phyloP scores from a whole-genome alignment of 768 basidiomycete genomes.

The Phanerochaete sordida region DNA sequence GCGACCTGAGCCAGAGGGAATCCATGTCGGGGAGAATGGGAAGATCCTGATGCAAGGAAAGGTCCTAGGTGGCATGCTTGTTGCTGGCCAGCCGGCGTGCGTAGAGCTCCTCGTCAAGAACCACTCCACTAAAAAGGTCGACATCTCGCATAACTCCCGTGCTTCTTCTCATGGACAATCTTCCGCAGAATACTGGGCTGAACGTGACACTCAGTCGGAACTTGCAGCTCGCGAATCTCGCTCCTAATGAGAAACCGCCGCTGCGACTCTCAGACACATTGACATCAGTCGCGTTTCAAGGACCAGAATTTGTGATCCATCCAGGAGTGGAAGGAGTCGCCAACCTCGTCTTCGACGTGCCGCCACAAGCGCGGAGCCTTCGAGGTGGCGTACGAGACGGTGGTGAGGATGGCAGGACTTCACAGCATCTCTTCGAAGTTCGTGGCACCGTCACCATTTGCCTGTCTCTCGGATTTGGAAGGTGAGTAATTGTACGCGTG shows the following conservation, averaged over 20 bases:
- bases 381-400: constrained; percentile 59
- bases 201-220: constrained; percentile 57
- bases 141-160: not conserved
- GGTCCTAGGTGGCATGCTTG: constrained; percentile 56
- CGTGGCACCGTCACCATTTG: constrained; percentile 58
- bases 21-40: constrained; percentile 72
- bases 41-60: constrained; percentile 75
- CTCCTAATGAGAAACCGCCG: constrained; percentile 38
- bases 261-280: constrained; percentile 67
- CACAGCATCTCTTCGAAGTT: constrained; percentile 66
- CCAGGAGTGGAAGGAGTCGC: constrained; percentile 79
- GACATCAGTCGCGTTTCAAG: constrained; percentile 66
- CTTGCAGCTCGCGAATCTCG: constrained; percentile 49
- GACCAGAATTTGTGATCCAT: constrained; percentile 68
- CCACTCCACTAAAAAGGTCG: constrained; percentile 75
- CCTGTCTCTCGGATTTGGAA: constrained; percentile 71
- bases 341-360: constrained; percentile 78
- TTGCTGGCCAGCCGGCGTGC: constrained; percentile 68
- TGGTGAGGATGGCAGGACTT: constrained; percentile 33
- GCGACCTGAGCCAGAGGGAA: constrained; percentile 48
- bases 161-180: not conserved
- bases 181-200: constrained; percentile 60
- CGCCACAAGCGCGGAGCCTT: constrained; percentile 58
- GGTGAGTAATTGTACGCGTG: constrained; percentile 37
- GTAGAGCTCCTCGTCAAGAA: constrained; percentile 81